A percentile compares a stretch with the other conserved stretches of the same genome.
Conservation (phyloP, 441 rosid genomes). For the Cnidoscolus chayamansa region DNA sequence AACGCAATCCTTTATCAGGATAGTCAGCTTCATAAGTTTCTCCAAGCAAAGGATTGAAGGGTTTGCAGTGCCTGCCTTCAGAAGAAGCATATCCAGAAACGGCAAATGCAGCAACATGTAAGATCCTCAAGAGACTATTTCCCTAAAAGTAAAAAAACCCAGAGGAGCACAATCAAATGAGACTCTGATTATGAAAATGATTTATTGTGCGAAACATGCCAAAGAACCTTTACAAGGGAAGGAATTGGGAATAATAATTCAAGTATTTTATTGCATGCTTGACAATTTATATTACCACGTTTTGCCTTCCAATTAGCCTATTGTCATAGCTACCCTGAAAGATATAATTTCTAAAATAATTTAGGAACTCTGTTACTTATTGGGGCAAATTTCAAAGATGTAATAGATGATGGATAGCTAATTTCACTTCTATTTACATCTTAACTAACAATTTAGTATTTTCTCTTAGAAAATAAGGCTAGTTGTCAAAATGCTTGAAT, state of each 20-base stretch:
- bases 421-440: no score
- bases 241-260: neutral
- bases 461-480: no score
- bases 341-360: no score
- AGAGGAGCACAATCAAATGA: neutral
- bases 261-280: neutral
- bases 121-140: slow-evolving; percentile 61
- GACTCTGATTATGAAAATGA: neutral
- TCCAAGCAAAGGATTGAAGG: slow-evolving; percentile 95
- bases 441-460: no score
- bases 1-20: slow-evolving; percentile 86
- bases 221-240: neutral
- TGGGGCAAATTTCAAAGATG: no score
- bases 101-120: slow-evolving; percentile 93
- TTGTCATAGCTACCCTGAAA: no score
- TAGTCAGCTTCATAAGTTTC: slow-evolving; percentile 97
- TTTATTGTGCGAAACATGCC: neutral
- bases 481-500: no score
- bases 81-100: slow-evolving; percentile 97
- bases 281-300: neutral
- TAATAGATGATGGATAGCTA: no score
- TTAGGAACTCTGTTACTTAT: no score
- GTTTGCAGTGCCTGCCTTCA: slow-evolving; percentile 93
- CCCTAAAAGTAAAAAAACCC: slow-evolving; percentile 48
- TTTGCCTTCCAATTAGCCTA: no score